A percentile compares a stretch with the other conserved stretches of the same genome.
Conservation (phyloP, 139 green algal species). For the Chara braunii region DNA sequence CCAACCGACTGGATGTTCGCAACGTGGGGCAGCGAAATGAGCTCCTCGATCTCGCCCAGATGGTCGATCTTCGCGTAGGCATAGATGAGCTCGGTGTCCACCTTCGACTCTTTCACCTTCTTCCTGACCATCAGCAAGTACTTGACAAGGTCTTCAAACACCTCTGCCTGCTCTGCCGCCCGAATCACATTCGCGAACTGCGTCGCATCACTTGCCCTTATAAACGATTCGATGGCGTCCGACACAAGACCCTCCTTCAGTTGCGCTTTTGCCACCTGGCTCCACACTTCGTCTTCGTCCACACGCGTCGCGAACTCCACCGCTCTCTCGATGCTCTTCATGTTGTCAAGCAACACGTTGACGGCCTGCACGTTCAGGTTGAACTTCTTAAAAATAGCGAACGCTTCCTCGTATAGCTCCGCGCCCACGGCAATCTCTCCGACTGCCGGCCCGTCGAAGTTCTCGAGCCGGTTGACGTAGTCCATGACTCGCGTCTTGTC, state of each 20-base stretch:
- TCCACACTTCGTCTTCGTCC: conserved; percentile 68
- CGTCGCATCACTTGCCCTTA: conserved; percentile 67
- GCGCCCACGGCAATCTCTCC: conserved; percentile 51
- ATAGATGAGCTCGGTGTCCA: conserved; percentile 95
- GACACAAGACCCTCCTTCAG: conserved; percentile 61
- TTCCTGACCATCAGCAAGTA: conserved; percentile 97
- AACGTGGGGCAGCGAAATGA: conserved; percentile 73
- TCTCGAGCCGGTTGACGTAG: conserved; percentile 95
- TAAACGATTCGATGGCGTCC: conserved; percentile 83
- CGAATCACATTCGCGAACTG: conserved; percentile 68
- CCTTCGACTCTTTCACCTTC: conserved; percentile 74
- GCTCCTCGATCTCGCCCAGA: conserved; percentile 85
- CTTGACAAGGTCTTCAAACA: conserved; percentile 84
- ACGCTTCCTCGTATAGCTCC: conserved; percentile 87
- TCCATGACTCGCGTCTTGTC: conserved; percentile 77
- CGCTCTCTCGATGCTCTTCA: conserved; percentile 47
- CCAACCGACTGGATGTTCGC: conserved; percentile 60
- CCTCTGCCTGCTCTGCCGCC: conserved; percentile 30
- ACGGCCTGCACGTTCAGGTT: conserved; percentile 64
- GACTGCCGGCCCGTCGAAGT: conserved; percentile 81
- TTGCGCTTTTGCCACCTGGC: conserved; percentile 84
- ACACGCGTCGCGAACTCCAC: conserved; percentile 36
- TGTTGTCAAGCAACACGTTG: conserved; percentile 84
- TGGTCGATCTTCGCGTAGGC: conserved; percentile 83
- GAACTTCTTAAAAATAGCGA: conserved; percentile 99